Base-by-base conservation (phyloP, 169 alveolate species). In the Plasmodium vinckei region DNA sequence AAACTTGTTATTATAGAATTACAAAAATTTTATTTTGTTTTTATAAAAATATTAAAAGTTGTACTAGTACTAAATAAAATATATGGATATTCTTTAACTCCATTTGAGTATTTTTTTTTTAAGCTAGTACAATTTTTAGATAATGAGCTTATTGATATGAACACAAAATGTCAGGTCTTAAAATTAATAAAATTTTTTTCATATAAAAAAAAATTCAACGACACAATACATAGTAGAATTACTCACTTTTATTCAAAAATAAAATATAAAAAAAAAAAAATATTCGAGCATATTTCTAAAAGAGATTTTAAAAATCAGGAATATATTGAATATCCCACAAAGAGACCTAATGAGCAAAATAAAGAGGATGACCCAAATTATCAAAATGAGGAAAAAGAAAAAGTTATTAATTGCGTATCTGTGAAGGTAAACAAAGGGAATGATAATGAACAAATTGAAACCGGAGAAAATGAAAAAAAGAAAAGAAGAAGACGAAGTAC, bases 131-230 rank as follows among this genome's bases (percentile, higher is more conserved):
- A 77, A 39, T 77, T 23, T 25, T 42, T 77, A 33, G 88, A 77
- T 57, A 77, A 77, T 64, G 69, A 64, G 5, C 25, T 64, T 13
- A 77, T 77, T 27, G 88, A 57, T 67, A 68, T 77, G 51, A 9
- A 54, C 33, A 77, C 88, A 2, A 77, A 77, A 57, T 63, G 64
- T 9, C 72, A 47, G 6, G 27, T 51, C 25, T 47, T 77, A 17
- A 64, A 77, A 64, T 77, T 77, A 17, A 63, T 77, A n/a, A 77
- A 63, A 77, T 77, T 63, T 57, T 77, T 77, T 57, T 57, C 88
- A 13, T 63, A 39, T 44, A 77, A 77, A n/a, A 64, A 77, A 77
- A 77, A 77, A 57, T 77, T 77, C 54, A 64, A 63, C 42, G 88
- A 77, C 42, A 77, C 68, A 21, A 51, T 77, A 13, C 42, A 63